Percentiles rank a stretch among this genome's conserved stretches.
Conservation (phyloP, 2,329 filamentous ascomycete species). For the Calonectria multiphialidica region DNA sequence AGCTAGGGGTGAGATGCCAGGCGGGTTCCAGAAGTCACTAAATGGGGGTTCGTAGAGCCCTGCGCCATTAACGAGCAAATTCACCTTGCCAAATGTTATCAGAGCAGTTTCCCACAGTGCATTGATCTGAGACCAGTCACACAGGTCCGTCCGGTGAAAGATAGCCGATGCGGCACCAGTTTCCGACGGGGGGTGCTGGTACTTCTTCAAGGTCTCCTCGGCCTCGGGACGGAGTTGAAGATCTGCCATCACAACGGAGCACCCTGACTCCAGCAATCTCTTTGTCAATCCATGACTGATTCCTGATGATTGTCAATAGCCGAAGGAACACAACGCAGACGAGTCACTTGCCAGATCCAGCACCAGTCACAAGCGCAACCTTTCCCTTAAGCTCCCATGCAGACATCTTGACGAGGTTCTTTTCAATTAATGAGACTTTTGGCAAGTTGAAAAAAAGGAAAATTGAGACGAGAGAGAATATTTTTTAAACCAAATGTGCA, state of each 20-base stretch:
- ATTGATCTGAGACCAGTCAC: slow-evolving; percentile 13
- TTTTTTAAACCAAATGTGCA: not conserved
- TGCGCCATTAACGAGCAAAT: slow-evolving; percentile 12
- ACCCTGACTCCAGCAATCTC: not conserved
- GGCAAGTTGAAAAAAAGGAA: no score
- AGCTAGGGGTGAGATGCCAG: slow-evolving; percentile 2
- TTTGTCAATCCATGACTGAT: slow-evolving; percentile 25
- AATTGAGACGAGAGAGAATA: not conserved
- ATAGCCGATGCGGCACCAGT: slow-evolving; percentile 1
- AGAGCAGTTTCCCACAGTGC: not conserved
- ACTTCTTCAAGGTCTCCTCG: not conserved
- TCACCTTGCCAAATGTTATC: not conserved
- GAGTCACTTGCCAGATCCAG: slow-evolving; percentile 27
- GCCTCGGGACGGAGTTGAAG: slow-evolving; percentile 15
- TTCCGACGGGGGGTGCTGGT: not conserved
- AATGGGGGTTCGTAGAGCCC: slow-evolving; percentile 8
- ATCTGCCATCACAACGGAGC: slow-evolving; percentile 10
- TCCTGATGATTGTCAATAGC: slow-evolving; percentile 9
- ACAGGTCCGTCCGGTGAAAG: slow-evolving; percentile 1
- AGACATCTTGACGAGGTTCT: slow-evolving; percentile 4
- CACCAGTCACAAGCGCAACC: slow-evolving; percentile 35
- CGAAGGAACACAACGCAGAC: not conserved
- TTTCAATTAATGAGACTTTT: no score
- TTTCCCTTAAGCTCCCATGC: slow-evolving; percentile 24
- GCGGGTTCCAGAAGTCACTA: slow-evolving; percentile 17